phyloP scores from a whole-genome alignment of 345 rosid species.

The Euphorbia tirucalli region DNA sequence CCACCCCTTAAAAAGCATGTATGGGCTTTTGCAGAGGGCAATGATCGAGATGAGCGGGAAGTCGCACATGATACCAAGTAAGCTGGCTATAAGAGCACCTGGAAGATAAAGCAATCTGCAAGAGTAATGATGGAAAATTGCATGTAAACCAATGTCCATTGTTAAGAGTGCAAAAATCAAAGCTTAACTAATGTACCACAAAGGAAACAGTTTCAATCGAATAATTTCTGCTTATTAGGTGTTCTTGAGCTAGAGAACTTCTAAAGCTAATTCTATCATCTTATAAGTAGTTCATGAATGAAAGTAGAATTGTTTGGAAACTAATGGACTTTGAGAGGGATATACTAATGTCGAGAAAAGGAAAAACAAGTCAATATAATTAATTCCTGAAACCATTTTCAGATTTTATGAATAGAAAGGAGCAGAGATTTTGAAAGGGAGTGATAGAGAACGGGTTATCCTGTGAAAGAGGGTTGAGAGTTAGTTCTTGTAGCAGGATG shows the following conservation, averaged over 20 bases:
- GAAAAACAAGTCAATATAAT: no score
- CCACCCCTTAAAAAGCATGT: conserved; percentile 96
- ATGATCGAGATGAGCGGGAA: conserved; percentile 62
- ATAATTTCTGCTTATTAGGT: not conserved
- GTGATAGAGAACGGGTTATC: no score
- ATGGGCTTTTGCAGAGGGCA: conserved; percentile 80
- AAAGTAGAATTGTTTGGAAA: no score
- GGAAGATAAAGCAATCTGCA: conserved; percentile 72
- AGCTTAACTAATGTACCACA: not conserved
- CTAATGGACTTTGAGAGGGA: no score
- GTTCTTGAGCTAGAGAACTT: not conserved
- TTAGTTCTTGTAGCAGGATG: no score
- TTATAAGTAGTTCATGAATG: no score
- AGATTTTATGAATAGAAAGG: no score
- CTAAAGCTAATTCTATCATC: not conserved
- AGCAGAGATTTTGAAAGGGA: no score
- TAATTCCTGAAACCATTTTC: no score
- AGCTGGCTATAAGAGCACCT: conserved; percentile 59
- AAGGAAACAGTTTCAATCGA: not conserved
- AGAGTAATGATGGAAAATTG: not conserved
- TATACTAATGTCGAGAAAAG: no score
- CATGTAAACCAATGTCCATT: not conserved
- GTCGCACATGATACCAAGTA: conserved; percentile 66
- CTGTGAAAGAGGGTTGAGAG: no score
- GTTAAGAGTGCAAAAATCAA: not conserved